A percentile compares a stretch with the other conserved stretches of the same genome.
phyloP scores from a whole-genome alignment of 495 filamentous ascomycete genomes.

The Aspergillus coremiiformis region DNA sequence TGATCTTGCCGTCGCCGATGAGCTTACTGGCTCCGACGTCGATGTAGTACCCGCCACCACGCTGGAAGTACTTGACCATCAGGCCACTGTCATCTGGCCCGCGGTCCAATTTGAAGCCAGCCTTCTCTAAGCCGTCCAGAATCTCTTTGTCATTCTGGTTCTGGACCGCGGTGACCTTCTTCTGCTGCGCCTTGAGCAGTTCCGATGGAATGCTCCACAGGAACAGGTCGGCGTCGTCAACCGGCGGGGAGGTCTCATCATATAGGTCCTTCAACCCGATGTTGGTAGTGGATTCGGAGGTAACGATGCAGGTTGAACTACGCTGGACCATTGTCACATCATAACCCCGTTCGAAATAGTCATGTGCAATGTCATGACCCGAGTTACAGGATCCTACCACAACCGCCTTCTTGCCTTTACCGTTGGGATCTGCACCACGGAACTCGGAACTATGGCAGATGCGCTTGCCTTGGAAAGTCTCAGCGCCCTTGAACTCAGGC shows the following conservation, averaged over 20 bases:
- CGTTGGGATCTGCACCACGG: conserved; percentile 43
- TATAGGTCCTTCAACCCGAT: conserved; percentile 54
- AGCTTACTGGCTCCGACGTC: conserved; percentile 65
- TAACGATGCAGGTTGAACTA: conserved; percentile 63
- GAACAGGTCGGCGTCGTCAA: conserved; percentile 58
- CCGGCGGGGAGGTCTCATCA: conserved; percentile 46
- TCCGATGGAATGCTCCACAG: conserved; percentile 48
- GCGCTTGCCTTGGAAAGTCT: conserved; percentile 44
- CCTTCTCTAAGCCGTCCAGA: conserved; percentile 53
- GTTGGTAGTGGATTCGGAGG: conserved; percentile 45
- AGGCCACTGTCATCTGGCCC: conserved; percentile 62
- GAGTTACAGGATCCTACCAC: conserved; percentile 79
- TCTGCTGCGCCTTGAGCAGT: conserved; percentile 52
- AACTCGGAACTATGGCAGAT: conserved; percentile 69
- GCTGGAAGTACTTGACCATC: conserved; percentile 66
- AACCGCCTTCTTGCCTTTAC: conserved; percentile 57
- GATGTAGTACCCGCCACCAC: conserved; percentile 74
- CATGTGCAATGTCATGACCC: conserved; percentile 74
- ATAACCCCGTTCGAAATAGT: conserved; percentile 73
- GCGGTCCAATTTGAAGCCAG: conserved; percentile 61
- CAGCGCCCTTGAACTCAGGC: conserved; percentile 55
- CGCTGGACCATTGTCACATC: conserved; percentile 83
- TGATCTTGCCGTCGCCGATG: conserved; percentile 69
- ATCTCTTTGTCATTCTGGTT: conserved; percentile 41
- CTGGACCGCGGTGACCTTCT: conserved; percentile 42